Base-by-base conservation (phyloP, 495 filamentous ascomycete genomes). In the Daldinia vernicosa region DNA sequence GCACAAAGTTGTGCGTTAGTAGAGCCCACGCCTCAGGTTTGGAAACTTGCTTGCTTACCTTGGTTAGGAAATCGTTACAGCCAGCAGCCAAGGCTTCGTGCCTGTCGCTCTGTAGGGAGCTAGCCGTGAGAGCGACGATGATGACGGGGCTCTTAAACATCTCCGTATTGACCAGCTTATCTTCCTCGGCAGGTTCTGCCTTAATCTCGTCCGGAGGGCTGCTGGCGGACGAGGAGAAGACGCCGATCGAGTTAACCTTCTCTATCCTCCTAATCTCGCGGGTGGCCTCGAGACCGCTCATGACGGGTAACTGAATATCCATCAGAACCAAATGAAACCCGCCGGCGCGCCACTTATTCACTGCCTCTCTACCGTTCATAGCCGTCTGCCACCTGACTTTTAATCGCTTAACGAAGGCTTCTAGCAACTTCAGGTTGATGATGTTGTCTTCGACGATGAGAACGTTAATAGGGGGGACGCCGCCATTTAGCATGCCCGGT, bases 311-410 rank as follows among this genome's bases (percentile, higher is more conserved):
- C 75, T 99, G 95, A 72, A 99, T 98, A 78, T 99, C 95, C 95
- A 99, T 99, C 61, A 99, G 81, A 28, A 99, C 95, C 67, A 99
- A 81, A 81, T 99, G 95, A 75, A 97, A 99, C n/a, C 95, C 95
- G 32, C 95, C 95, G 14, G 88, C 84, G 14, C 92, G 88, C 95
- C 95, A 99, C 81, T 97, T 97, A 40, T 85, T 88, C 8, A 98
- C 95, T 3, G 95, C 96, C 60, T 97, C 94, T 75, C 88, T 90
- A 30, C 95, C 95, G 77, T 99, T 97, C 81, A 93, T 93, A 35
- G 95, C 95, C 51, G 93, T 96, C 77, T 94, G 91, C 95, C 95
- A 98, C n/a, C 95, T 91, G 28, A 99, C 95, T 74, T 96, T 97
- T 35, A 99, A 86, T 51, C 95, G 87, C 77, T 97, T 97, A 87